These are phyloP conservation scores for Calonectria ilicicola DNA, from an alignment of 2,329 filamentous ascomycete genomes.

Conservation along the genomic window DNA sequence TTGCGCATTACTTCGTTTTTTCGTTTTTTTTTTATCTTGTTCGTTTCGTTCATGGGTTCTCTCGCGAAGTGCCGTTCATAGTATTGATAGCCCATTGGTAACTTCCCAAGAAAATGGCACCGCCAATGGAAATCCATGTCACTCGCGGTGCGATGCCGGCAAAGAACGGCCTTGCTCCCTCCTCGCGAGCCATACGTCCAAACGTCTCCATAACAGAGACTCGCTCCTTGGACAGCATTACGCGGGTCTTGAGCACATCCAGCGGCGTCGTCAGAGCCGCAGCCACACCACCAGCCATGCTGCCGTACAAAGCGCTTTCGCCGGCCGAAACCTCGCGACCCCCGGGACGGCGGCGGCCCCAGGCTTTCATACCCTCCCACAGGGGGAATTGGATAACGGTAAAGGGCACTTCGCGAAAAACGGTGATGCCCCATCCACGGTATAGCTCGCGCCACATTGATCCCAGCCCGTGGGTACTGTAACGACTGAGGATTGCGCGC, in stretches of 20 bases:
- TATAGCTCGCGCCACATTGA: slow-evolving; percentile 88
- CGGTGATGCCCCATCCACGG: slow-evolving; percentile 90
- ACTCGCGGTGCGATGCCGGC: slow-evolving; percentile 84
- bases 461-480: slow-evolving; percentile 55
- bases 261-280: slow-evolving; percentile 91
- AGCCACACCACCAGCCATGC: slow-evolving; percentile 84
- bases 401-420: slow-evolving; percentile 96
- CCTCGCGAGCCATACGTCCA: slow-evolving; percentile 71
- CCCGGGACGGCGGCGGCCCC: slow-evolving; percentile 61
- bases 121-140: slow-evolving; percentile 94
- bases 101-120: slow-evolving; percentile 92
- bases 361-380: slow-evolving; percentile 92
- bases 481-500: slow-evolving; percentile 72
- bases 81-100: slow-evolving; percentile 91
- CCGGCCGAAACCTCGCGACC: slow-evolving; percentile 70
- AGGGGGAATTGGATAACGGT: slow-evolving; percentile 97
- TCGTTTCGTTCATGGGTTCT: not conserved
- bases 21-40: not conserved
- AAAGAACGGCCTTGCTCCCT: slow-evolving; percentile 78
- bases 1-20: slow-evolving; percentile 5
- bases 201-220: slow-evolving; percentile 71
- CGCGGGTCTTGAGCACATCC: slow-evolving; percentile 95
- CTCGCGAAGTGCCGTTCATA: slow-evolving; percentile 53
- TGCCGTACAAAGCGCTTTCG: slow-evolving; percentile 89
- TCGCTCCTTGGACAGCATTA: slow-evolving; percentile 87